phyloP scores from a whole-genome alignment of 2,329 filamentous ascomycete species.

The Fusarium sp. region DNA sequence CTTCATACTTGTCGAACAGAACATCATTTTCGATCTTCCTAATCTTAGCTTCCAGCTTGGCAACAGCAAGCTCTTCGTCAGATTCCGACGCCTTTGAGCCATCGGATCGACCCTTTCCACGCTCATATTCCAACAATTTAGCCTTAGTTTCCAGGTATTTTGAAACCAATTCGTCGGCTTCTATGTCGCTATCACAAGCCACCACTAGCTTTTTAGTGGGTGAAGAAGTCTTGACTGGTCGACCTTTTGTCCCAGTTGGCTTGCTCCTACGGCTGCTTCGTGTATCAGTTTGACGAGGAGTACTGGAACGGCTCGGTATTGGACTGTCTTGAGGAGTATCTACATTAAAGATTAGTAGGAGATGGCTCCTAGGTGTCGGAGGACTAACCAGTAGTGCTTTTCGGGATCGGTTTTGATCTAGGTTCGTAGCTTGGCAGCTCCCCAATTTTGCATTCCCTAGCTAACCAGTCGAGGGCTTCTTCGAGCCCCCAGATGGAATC shows the following conservation, averaged over 20 bases:
- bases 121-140: conserved; percentile 72
- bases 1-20: conserved; percentile 76
- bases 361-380: not conserved
- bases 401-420: conserved; percentile 53
- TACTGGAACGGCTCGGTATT: conserved; percentile 62
- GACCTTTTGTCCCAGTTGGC: conserved; percentile 47
- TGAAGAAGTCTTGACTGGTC: conserved; percentile 39
- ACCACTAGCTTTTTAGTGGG: conserved; percentile 59
- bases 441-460: conserved; percentile 76
- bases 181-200: conserved; percentile 76
- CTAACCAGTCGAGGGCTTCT: conserved; percentile 90
- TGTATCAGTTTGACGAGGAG: conserved; percentile 56
- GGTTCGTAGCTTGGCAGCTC: conserved; percentile 79
- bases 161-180: conserved; percentile 80
- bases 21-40: conserved; percentile 82
- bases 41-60: conserved; percentile 79
- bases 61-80: conserved; percentile 62
- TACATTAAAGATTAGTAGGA: conserved; percentile 39
- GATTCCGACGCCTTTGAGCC: conserved; percentile 34
- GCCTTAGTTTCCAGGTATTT: conserved; percentile 82
- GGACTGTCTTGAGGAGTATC: conserved; percentile 65
- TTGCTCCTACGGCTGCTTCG: conserved; percentile 51
- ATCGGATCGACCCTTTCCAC: conserved; percentile 46
- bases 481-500: conserved; percentile 87
- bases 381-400: conserved; percentile 51